These are phyloP conservation scores for Tuber melanosporum DNA, from an alignment of 495 filamentous ascomycete species.

Conservation along the genomic window DNA sequence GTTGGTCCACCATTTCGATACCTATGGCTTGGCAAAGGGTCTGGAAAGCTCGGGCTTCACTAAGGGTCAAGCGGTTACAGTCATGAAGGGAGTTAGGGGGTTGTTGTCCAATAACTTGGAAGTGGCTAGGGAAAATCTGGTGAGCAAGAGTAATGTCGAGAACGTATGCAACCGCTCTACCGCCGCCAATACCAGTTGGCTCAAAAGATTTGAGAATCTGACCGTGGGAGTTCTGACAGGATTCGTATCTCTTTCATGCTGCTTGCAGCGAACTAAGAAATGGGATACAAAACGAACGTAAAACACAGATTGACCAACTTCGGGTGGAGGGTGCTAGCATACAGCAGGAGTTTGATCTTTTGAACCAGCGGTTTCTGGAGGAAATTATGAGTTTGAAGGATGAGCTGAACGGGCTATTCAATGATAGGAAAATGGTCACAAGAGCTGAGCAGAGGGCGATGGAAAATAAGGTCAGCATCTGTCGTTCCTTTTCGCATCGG, in stretches of 20 bases:
- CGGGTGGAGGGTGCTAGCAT: slow-evolving; percentile 74
- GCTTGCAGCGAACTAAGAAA: slow-evolving; percentile 88
- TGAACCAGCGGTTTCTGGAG: slow-evolving; percentile 73
- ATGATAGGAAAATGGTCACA: slow-evolving; percentile 89
- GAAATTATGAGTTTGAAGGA: slow-evolving; percentile 76
- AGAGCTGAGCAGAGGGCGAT: slow-evolving; percentile 74
- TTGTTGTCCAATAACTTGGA: slow-evolving; percentile 73
- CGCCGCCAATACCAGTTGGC: background rate
- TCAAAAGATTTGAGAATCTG: background rate
- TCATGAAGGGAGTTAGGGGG: slow-evolving; percentile 81
- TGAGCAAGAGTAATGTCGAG: slow-evolving; percentile 72
- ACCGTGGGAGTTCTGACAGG: slow-evolving; percentile 44
- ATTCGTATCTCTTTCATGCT: slow-evolving; percentile 87
- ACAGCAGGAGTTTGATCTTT: slow-evolving; percentile 88
- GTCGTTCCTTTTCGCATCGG: background rate
- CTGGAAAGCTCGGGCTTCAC: slow-evolving; percentile 65
- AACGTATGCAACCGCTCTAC: slow-evolving; percentile 48
- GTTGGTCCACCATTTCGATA: slow-evolving; percentile 87
- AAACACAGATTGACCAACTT: slow-evolving; percentile 60
- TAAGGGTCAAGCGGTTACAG: slow-evolving; percentile 60
- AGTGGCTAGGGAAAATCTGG: slow-evolving; percentile 65
- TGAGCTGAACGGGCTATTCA: slow-evolving; percentile 88
- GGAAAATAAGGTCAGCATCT: slow-evolving; percentile 60
- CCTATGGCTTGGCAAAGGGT: slow-evolving; percentile 73
- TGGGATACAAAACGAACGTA: slow-evolving; percentile 60